Conservation (phyloP, 2,329 filamentous ascomycete genomes). For the Aspergillus sp. region DNA sequence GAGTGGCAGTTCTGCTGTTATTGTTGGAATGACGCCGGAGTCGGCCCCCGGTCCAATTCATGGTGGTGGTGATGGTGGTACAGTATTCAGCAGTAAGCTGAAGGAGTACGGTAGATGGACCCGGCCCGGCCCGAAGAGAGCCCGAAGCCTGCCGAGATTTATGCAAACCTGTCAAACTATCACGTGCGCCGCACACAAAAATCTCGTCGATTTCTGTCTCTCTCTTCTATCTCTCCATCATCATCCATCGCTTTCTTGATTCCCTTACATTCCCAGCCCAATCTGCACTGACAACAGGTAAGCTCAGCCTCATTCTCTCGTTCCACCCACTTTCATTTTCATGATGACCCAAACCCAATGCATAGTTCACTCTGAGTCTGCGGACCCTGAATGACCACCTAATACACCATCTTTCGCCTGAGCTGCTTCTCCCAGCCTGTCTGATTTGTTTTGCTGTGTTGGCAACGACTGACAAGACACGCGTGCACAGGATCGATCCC, state of each 20-base stretch:
- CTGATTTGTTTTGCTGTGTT: constrained; percentile 9
- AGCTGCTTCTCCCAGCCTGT: constrained; percentile 7
- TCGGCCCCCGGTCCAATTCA: constrained; percentile 39
- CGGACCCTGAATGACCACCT: constrained; percentile 33
- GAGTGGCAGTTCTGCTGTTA: constrained; percentile 16
- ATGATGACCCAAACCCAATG: constrained; percentile 31
- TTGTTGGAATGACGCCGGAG: constrained; percentile 30
- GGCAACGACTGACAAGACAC: background rate
- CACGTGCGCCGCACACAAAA: background rate
- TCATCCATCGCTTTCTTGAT: background rate
- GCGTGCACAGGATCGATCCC: background rate
- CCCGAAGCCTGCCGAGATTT: background rate
- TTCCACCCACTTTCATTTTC: constrained; percentile 2
- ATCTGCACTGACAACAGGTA: background rate
- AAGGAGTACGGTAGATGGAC: background rate
- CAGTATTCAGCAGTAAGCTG: no score
- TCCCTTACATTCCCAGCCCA: no score
- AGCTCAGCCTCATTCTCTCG: background rate
- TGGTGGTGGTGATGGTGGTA: constrained; percentile 13
- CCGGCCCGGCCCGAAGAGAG: background rate
- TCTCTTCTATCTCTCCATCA: constrained; percentile 1
- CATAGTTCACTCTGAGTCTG: constrained; percentile 38
- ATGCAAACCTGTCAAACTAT: background rate
- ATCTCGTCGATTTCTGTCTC: constrained; percentile 1
- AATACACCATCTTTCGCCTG: constrained; percentile 30